Conservation (phyloP, 129 eudicot genomes). For the Flaveria linearis region DNA sequence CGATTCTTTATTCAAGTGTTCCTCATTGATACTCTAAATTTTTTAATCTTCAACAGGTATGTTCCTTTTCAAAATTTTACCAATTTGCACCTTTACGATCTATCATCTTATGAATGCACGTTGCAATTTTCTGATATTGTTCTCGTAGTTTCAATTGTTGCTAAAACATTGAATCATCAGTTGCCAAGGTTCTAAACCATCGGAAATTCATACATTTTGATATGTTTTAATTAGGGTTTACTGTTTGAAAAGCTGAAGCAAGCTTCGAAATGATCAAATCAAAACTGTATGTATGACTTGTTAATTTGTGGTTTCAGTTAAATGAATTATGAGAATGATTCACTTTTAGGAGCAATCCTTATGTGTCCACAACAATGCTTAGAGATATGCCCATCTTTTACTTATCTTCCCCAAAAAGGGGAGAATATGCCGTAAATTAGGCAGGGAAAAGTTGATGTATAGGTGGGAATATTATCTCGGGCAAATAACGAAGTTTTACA, state of each 20-base stretch:
- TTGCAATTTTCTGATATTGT: background rate
- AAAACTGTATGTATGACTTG: background rate
- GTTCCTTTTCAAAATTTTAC: constrained; percentile 16
- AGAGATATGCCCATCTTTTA: no score
- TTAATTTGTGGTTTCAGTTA: background rate
- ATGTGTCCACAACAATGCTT: no score
- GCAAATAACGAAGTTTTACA: no score
- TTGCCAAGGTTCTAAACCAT: background rate
- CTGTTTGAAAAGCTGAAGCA: background rate
- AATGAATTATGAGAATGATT: no score
- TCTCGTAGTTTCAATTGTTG: background rate
- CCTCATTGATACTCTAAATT: background rate
- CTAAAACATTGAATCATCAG: background rate
- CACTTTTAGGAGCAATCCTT: no score
- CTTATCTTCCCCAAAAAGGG: no score
- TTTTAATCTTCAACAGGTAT: constrained; percentile 25
- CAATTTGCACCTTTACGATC: constrained; percentile 7
- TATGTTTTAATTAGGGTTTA: background rate
- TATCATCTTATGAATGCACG: background rate
- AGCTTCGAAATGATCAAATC: no score
- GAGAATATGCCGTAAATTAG: no score
- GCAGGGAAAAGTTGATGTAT: background rate
- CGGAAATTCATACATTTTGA: constrained; percentile 13
- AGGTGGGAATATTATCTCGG: background rate
- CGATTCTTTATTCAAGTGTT: constrained; percentile 12